Conservation (phyloP, 2,329 filamentous ascomycete genomes). For the Calonectria ilicicola region DNA sequence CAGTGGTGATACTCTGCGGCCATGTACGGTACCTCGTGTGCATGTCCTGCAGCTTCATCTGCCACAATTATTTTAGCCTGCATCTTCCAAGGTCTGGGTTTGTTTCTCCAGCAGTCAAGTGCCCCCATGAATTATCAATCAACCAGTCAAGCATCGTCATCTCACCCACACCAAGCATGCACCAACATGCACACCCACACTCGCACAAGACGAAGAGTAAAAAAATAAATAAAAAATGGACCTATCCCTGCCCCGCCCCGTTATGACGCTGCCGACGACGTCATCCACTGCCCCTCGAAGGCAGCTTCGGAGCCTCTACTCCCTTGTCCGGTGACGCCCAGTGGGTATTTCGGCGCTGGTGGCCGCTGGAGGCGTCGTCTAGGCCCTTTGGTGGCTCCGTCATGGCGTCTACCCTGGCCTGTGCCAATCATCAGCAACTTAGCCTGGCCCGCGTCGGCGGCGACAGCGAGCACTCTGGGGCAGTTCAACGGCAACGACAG, state of each 20-base stretch:
- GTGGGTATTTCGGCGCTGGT: constrained; percentile 16
- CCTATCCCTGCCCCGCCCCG: constrained; percentile 31
- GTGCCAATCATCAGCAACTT: constrained; percentile 8
- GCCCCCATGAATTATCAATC: neutral
- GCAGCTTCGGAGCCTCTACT: constrained; percentile 10
- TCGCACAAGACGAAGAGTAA: constrained; percentile 2
- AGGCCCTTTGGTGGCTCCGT: constrained; percentile 9
- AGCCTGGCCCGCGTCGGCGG: neutral
- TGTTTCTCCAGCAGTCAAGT: constrained; percentile 7
- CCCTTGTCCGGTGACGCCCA: constrained; percentile 14
- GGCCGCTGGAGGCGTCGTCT: constrained; percentile 18
- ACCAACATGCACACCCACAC: neutral
- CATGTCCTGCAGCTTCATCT: constrained; percentile 10
- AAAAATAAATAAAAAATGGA: constrained; percentile 14
- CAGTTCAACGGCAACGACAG: constrained; percentile 1
- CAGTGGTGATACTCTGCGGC: neutral
- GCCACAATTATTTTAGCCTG: constrained; percentile 5
- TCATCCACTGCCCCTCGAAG: constrained; percentile 31
- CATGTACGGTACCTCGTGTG: neutral
- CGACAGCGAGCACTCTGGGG: neutral
- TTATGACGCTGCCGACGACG: constrained; percentile 46
- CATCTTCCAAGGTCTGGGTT: constrained; percentile 23
- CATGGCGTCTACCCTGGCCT: neutral
- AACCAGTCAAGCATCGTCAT: constrained; percentile 18
- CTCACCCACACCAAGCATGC: constrained; percentile 1